Evolutionary conservation across 768 basidiomycete genomes (phyloP), one percentile per base, ranked within the genome.

Genomic region (Calocera cornea): DNA sequence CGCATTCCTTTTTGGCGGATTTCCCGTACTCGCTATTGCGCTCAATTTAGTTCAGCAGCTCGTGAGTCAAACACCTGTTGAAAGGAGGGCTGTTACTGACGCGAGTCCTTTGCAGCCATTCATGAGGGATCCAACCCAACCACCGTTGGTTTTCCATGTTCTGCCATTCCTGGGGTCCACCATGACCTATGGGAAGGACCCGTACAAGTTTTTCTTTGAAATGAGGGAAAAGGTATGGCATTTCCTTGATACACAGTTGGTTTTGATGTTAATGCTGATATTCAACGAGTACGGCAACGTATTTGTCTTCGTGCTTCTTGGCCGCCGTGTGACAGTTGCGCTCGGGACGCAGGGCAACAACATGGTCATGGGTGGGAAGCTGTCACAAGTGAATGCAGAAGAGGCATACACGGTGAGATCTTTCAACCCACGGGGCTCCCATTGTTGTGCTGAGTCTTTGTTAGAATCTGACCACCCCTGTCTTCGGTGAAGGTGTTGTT

Each of bases 401-500:
- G 93, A 94, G 70, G 95, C 93, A 5, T 99, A 99, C 77, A 94
- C 84, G 22, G 91, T 90, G 73, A 54, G 80, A 75, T 22, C 64
- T 19, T 8, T 1, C n/a, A 12, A 11, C 34, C 16, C n/a, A 19
- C 40, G 34, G 29, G n/a, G 19, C 47, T 10, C 29, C 1, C 36
- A 5, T 38, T 49, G 38, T 33, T 41, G 64, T 41, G 29, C 73
- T 72, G 68, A 67, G 49, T 66, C 50, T 66, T n/a, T 66, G 5
- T 14, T 38, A 95, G 93, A 88, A 90, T 74, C 78, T 95, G 54
- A 95, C 94, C 0, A 94, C 89, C 0, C 95, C 95, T 2, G 87
- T 98, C 16, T 99, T 99, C 73, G 97, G 97, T 49, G 93, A 92
- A 74, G 95, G 92, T 64, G 97, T 99, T 50, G 95, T 97, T 12